Conservation (phyloP, 139 green algal genomes). For the Nannochloris sp. region DNA sequence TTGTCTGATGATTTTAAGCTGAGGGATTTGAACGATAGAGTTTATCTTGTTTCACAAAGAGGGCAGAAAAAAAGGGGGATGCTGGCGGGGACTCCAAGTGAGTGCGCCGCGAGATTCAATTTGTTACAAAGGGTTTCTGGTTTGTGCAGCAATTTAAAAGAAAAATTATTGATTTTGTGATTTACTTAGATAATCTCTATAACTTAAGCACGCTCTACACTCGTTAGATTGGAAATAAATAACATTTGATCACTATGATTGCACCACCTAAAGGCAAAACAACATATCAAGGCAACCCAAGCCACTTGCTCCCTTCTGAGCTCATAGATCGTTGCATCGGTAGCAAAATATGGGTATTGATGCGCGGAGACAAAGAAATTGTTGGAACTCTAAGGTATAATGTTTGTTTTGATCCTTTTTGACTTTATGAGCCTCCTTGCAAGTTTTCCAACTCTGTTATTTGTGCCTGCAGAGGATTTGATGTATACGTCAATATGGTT, state of each 20-base stretch:
- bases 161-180: too few relatives aligned
- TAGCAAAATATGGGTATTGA: slow-evolving; percentile 89
- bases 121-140: too few relatives aligned
- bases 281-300: slow-evolving; percentile 59
- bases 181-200: too few relatives aligned
- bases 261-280: slow-evolving; percentile 23
- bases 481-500: slow-evolving; percentile 99
- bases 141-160: too few relatives aligned
- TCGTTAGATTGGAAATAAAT: neutral
- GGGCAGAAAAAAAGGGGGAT: too few relatives aligned
- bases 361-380: slow-evolving; percentile 93
- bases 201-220: too few relatives aligned
- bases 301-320: slow-evolving; percentile 82
- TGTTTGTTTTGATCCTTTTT: neutral
- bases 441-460: neutral
- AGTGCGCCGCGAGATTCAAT: too few relatives aligned
- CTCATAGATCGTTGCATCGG: slow-evolving; percentile 94
- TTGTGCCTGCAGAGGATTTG: slow-evolving; percentile 69
- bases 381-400: slow-evolving; percentile 30
- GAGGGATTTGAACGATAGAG: too few relatives aligned
- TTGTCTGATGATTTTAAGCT: too few relatives aligned
- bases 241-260: neutral
- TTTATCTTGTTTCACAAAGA: too few relatives aligned
- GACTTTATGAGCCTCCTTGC: neutral
- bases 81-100: too few relatives aligned